phyloP scores from a whole-genome alignment of 257 asterid species.

The Penstemon eatonii region DNA sequence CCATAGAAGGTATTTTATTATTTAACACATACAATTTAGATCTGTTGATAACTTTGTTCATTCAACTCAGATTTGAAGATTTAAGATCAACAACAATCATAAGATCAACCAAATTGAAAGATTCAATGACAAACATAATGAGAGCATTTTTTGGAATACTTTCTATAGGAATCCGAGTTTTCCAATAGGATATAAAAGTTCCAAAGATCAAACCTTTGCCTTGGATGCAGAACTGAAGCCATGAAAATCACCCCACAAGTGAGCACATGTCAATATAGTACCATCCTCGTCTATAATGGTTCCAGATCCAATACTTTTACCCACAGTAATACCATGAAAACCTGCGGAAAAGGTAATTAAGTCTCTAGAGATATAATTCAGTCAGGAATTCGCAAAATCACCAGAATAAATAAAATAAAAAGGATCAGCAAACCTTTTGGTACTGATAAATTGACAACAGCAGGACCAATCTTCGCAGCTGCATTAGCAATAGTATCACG shows the following conservation, averaged over 20 bases:
- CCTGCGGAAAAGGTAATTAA: constrained; percentile 40
- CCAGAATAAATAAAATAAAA: background rate
- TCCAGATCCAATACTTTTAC: constrained; percentile 80
- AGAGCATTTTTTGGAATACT: background rate
- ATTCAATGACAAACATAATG: background rate
- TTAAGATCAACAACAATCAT: background rate
- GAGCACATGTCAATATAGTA: constrained; percentile 92
- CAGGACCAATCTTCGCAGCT: constrained; percentile 78
- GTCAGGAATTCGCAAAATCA: background rate
- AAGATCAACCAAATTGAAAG: constrained; percentile 16
- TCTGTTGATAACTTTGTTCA: background rate
- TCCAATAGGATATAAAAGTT: constrained; percentile 11
- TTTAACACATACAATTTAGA: background rate
- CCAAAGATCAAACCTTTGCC: constrained; percentile 49
- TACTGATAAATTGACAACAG: constrained; percentile 83
- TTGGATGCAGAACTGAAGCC: constrained; percentile 53
- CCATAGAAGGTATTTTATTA: background rate
- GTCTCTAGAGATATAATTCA: background rate
- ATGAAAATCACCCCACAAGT: constrained; percentile 64
- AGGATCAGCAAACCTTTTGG: constrained; percentile 46
- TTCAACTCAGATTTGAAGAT: constrained; percentile 6
- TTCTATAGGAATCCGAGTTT: background rate
- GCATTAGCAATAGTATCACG: constrained; percentile 85
- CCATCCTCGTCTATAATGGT: constrained; percentile 83
- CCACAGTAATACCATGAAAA: constrained; percentile 50